A percentile compares a stretch with the other conserved stretches of the same genome.
Evolutionary conservation across 345 rosid genomes (phyloP).

Genomic region (Ailanthus altissimus): DNA sequence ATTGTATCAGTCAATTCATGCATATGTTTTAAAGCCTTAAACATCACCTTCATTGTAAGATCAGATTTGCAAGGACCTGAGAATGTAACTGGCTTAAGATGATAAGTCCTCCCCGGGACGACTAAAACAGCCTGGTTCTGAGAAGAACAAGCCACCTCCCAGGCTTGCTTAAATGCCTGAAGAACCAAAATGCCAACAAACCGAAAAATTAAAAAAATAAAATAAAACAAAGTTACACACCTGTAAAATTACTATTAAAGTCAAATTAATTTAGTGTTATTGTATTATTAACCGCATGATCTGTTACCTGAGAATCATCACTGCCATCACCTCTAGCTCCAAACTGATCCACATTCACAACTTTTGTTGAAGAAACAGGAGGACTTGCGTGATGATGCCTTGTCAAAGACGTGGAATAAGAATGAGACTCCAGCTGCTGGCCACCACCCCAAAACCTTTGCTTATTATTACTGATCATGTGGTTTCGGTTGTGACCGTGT

Average conservation of each 20-base stretch:
- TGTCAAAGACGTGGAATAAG: not conserved
- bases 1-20: no score
- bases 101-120: slow-evolving; percentile 58
- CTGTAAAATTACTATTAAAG: no score
- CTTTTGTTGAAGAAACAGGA: slow-evolving; percentile 25
- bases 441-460: no score
- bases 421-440: no score
- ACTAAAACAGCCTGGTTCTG: slow-evolving; percentile 35
- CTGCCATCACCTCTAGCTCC: slow-evolving; percentile 60
- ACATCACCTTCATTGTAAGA: slow-evolving; percentile 54
- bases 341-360: slow-evolving; percentile 46
- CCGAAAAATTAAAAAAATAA: no score
- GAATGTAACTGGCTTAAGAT: slow-evolving; percentile 61
- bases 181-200: slow-evolving; percentile 1
- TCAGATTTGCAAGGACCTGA: slow-evolving; percentile 80
- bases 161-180: slow-evolving; percentile 63
- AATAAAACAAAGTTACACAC: no score
- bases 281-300: not conserved
- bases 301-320: slow-evolving; percentile 61
- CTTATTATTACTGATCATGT: no score
- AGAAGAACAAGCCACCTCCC: slow-evolving; percentile 64
- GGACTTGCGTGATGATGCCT: slow-evolving; percentile 8
- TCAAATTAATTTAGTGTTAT: not conserved
- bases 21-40: no score
- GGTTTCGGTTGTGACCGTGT: no score